These are phyloP conservation scores for Eutypella sp. DNA, from an alignment of 2,329 filamentous ascomycete genomes.

Conservation along the genomic window DNA sequence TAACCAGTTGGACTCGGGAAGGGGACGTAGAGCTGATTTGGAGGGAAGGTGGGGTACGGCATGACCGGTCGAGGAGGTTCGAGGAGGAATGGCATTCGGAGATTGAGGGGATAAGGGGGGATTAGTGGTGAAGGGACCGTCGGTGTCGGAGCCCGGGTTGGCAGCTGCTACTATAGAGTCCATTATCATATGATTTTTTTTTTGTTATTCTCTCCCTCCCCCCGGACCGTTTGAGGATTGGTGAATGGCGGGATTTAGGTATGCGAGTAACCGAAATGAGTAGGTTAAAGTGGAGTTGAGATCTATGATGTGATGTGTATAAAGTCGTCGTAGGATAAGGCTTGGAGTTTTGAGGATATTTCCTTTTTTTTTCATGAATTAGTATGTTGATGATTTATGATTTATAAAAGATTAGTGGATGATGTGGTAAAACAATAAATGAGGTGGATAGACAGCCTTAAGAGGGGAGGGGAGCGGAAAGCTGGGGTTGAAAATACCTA, in stretches of 20 bases:
- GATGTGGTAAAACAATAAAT: too few relatives aligned
- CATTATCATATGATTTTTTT: background rate
- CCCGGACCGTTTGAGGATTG: too few relatives aligned
- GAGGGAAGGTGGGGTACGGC: slow-evolving; percentile 26
- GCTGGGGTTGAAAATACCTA: too few relatives aligned
- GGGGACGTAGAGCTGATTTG: slow-evolving; percentile 43
- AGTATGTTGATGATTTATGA: too few relatives aligned
- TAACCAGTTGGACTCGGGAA: slow-evolving; percentile 60
- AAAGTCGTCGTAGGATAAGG: too few relatives aligned
- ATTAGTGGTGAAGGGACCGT: slow-evolving; percentile 4
- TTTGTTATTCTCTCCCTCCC: too few relatives aligned
- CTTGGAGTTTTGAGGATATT: too few relatives aligned
- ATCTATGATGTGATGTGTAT: background rate
- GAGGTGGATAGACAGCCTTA: too few relatives aligned
- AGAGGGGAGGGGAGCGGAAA: too few relatives aligned
- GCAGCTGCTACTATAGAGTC: background rate
- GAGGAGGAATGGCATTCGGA: slow-evolving; percentile 66
- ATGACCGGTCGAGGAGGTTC: slow-evolving; percentile 63
- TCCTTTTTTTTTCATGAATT: too few relatives aligned
- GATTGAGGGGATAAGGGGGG: slow-evolving; percentile 33
- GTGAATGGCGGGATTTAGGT: background rate
- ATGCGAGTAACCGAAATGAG: background rate
- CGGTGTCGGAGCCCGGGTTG: slow-evolving; percentile 3
- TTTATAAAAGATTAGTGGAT: too few relatives aligned
- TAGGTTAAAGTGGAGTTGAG: background rate